A percentile compares a stretch with the other conserved stretches of the same genome.
Evolutionary conservation across 2,329 filamentous ascomycete genomes (phyloP).

Genomic region (Arthrobotrys megalospora): DNA sequence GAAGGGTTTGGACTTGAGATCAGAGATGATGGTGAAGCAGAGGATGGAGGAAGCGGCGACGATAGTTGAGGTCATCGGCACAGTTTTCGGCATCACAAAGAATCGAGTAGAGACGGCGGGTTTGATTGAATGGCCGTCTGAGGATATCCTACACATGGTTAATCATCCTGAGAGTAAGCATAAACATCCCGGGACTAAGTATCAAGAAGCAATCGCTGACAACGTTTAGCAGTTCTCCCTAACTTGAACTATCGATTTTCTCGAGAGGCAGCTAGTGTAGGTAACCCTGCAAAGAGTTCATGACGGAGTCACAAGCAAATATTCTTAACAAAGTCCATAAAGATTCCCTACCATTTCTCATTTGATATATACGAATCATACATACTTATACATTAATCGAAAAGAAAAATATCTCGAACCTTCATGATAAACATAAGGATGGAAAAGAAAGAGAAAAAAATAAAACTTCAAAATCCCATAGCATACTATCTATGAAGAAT

Average conservation of each 20-base stretch:
- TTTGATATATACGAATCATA: slow-evolving; percentile 42
- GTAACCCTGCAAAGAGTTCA: not conserved
- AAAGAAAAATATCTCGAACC: slow-evolving; percentile 37
- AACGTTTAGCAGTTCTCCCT: too few relatives aligned
- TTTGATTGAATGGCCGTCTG: not conserved
- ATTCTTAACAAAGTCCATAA: not conserved
- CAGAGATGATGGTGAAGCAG: slow-evolving; percentile 27
- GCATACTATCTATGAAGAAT: slow-evolving; percentile 25
- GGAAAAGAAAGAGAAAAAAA: not conserved
- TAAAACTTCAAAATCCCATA: slow-evolving; percentile 12
- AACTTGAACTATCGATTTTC: too few relatives aligned
- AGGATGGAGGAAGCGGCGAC: slow-evolving; percentile 5
- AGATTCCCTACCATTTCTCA: slow-evolving; percentile 33
- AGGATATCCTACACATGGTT: too few relatives aligned
- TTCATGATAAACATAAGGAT: not conserved
- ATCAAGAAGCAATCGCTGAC: too few relatives aligned
- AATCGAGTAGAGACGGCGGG: not conserved
- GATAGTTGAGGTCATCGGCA: slow-evolving; percentile 22
- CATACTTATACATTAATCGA: slow-evolving; percentile 60
- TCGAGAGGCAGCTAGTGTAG: too few relatives aligned
- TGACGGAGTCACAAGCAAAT: not conserved
- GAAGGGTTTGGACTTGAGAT: slow-evolving; percentile 67
- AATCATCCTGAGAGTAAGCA: too few relatives aligned
- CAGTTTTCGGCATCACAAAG: not conserved
- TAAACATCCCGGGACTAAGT: too few relatives aligned